phyloP scores from a whole-genome alignment of 495 filamentous ascomycete genomes.

The Daldinia childiae region DNA sequence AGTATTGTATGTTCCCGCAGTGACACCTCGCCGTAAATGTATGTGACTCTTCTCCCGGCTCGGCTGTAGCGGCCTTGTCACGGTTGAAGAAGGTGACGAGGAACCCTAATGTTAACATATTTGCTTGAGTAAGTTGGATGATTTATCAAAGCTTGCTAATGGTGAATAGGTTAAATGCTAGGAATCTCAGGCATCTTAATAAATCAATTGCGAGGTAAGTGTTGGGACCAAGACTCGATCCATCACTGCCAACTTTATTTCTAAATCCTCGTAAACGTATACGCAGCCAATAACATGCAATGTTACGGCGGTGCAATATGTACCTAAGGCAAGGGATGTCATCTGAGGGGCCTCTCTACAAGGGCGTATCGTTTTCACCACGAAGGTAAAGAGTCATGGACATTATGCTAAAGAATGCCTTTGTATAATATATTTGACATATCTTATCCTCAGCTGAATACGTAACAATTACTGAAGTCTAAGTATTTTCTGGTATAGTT shows the following conservation, averaged over 20 bases:
- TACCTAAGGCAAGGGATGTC: neutral
- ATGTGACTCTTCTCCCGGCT: conserved; percentile 20
- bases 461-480: too few relatives aligned
- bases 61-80: conserved; percentile 2
- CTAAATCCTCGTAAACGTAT: neutral
- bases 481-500: too few relatives aligned
- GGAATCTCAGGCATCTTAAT: neutral
- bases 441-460: too few relatives aligned
- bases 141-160: neutral
- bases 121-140: neutral
- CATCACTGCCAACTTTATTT: too few relatives aligned
- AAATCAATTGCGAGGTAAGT: neutral
- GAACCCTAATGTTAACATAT: neutral
- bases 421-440: too few relatives aligned
- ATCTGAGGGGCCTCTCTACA: neutral
- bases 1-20: conserved; percentile 52
- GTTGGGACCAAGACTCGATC: neutral
- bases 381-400: too few relatives aligned
- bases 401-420: too few relatives aligned
- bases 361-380: too few relatives aligned
- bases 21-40: conserved; percentile 53
- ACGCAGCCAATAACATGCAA: neutral
- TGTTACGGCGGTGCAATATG: neutral
- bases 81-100: conserved; percentile 22
- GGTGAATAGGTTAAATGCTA: neutral